A percentile compares a stretch with the other conserved stretches of the same genome.
These are phyloP conservation scores for Calonectria hongkongensis DNA, from an alignment of 2,329 filamentous ascomycete species.

Conservation along the genomic window DNA sequence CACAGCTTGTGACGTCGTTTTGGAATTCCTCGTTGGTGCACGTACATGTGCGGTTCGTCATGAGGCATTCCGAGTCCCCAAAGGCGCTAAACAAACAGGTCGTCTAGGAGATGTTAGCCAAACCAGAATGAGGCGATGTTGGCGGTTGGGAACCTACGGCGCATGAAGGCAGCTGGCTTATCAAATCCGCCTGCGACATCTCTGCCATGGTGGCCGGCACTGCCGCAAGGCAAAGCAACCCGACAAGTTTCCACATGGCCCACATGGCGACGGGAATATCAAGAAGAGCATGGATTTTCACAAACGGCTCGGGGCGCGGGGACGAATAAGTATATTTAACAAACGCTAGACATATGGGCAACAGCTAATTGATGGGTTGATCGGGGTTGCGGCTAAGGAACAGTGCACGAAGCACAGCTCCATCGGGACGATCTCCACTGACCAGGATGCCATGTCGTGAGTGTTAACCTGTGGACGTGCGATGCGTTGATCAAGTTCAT, in stretches of 20 bases:
- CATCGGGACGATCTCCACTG: background rate
- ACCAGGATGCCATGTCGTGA: background rate
- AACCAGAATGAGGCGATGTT: background rate
- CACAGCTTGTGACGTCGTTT: background rate
- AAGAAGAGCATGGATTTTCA: no score
- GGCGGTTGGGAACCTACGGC: background rate
- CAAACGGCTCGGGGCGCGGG: no score
- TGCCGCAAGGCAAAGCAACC: background rate
- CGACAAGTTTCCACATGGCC: background rate
- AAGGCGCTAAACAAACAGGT: background rate
- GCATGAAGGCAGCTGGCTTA: background rate
- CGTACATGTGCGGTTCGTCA: slow-evolving; percentile 10
- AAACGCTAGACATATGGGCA: background rate
- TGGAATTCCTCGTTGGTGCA: background rate
- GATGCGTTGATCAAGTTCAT: background rate
- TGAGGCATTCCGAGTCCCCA: background rate
- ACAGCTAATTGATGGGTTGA: background rate
- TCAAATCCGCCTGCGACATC: background rate
- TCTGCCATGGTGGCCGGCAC: background rate
- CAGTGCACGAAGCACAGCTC: background rate
- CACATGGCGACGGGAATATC: background rate
- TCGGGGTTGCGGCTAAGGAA: background rate
- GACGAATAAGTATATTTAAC: background rate
- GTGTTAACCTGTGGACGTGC: background rate
- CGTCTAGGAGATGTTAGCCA: background rate